Evolutionary conservation across 2,329 filamentous ascomycete species (phyloP), one percentile per base, ranked within the genome.

Genomic region (Fusarium mundagurra): DNA sequence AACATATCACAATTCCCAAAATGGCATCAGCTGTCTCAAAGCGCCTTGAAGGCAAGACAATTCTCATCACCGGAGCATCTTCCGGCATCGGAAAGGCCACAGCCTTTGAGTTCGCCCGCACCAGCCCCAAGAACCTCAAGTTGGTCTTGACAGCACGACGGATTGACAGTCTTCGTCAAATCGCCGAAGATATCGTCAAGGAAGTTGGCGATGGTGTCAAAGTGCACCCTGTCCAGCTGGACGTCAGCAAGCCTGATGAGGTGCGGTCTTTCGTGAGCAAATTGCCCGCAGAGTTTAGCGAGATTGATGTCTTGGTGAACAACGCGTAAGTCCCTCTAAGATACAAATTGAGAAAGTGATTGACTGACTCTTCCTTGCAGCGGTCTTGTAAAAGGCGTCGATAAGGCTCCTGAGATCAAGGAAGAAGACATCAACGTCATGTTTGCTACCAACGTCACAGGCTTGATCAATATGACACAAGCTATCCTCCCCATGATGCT

Each of bases 391-490:
- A 96, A 93, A 83, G 95, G 95, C 74, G 90, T 98, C 10, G 96
- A 93, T 41, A 91, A 93, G 80, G 94, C 95, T 2, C 95, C 95
- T 16, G 89, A 93, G 43, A 98, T 99, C 80, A 88, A 87, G n/a
- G 88, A 93, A 77, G 91, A 92, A 63, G 96, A 99, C 84, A 92
- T 98, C 76, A 88, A 93, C 77, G 80, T 91, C 81, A 98, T 98
- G 95, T 94, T 98, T 79, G 85, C 89, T 58, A 98, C 96, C 64
- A 99, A 99, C 81, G 95, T 98, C 57, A 96, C 93, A 4, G 96
- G 96, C 27, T 87, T 99, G 36, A 97, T 99, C 86, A 94, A 96
- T 86, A 94, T 98, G 93, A 98, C 96, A 1, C 96, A 99, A 86
- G 94, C 94, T 38, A 86, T 98, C 47, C 83, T 98, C 18, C 91